Evolutionary conservation across 306 rosid species (phyloP), one percentile per base, ranked within the genome.

Genomic region (Prinsepia uniflora): DNA sequence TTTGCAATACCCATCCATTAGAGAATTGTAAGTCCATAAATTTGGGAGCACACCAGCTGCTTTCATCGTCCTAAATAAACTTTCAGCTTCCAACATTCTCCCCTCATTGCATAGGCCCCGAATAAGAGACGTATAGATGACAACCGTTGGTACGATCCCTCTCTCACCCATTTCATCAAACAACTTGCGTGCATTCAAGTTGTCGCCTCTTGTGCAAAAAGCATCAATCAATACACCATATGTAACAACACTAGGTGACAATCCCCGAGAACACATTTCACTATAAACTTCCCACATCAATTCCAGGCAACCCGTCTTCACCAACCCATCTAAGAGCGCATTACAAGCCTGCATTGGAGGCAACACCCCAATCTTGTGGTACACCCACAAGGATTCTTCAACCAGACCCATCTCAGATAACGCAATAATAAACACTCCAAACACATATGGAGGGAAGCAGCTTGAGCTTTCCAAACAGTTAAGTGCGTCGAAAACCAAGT

Each of bases 1-100:
- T 78, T 84, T 87, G 81, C 80, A 75, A 68, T 92, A 86, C 54
- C 96, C 96, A 84, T 89, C 87, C 81, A 92, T 82, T 52, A 89
- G 74, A 60, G 87, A 84, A 72, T 81, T 77, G 74, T 84, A 92
- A 64, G 86, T 81, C 65, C 86, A 89, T 79, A 83, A 72, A 78
- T 89, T 87, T 0, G 94, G 96, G 0, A 61, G 43, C 58, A 81
- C 84, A 24, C 87, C 80, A 3, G 70, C 71, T 69, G 80, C 82
- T 76, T 50, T 68, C 96, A 89, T 92, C 39, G 17, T 19, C 63
- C 22, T 8, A 54, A 84, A 80, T 66, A 86, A 39, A 2, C 71
- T 75, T 70, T 84, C 84, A 0, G 94, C 94, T 59, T 92, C 88
- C 18, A 3, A 80, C 87, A 86, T 80, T 50, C 41, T 72, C 63